Base-by-base conservation (phyloP, 768 basidiomycete genomes). In the Tubosaeta brunneosetosa region DNA sequence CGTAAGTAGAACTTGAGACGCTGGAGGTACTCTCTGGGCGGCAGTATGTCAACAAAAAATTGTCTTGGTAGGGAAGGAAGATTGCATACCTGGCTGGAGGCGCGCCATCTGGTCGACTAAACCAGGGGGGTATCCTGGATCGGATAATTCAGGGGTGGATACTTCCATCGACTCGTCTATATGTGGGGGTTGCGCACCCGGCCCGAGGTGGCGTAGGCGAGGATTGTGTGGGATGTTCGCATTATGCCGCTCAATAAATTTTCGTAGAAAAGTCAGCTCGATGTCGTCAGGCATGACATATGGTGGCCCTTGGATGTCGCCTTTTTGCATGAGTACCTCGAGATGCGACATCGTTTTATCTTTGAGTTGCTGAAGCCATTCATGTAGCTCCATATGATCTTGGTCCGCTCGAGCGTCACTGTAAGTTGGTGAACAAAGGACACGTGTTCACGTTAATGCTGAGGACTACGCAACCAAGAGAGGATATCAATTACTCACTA, bases 271-370 rank as follows among this genome's bases (percentile, higher is more conserved):
- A 1, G 83, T 68, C 54, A 91, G 76, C 61, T 91, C 88, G 64
- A 88, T 67, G 58, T 87, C 82, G 61, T 90, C 88, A 10, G 86
- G 78, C 88, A 91, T 91, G 53, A 78, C 61, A 67, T 90, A 90
- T 22, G 88, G 87, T 3, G 88, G 88, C 16, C 88, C 88, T 63
- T 84, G 86, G 29, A 91, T 91, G 57, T 91, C 88, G 63, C 87
- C 86, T 63, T 90, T 89, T 65, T 90, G 88, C 85, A 91, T 90
- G 60, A 90, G 81, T 3, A 90, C 77, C 67, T 91, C 88, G 42
- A 91, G 77, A 70, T 91, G 87, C 44, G 87, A 86, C 88, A 91
- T 91, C 47, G 86, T 88, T 69, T 89, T 91, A 70, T 91, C 88
- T 68, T 91, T 91, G 60, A 91, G 75, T 66, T 90, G 88, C 61